phyloP scores from a whole-genome alignment of 2,329 filamentous ascomycete species.

The Emericellopsis atlantica region DNA sequence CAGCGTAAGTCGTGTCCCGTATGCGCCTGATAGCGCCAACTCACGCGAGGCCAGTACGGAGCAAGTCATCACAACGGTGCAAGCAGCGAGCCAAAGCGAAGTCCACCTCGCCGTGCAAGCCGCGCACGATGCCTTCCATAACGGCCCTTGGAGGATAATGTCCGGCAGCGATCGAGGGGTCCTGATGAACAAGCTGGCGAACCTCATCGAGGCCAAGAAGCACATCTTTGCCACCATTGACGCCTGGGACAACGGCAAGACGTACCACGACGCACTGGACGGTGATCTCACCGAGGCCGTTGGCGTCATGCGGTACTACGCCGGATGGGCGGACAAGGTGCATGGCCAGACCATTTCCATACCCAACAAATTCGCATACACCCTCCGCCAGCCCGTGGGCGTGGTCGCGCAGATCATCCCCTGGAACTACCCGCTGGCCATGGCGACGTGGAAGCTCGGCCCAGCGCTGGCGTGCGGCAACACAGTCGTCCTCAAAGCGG shows the following conservation, averaged over 20 bases:
- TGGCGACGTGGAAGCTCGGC: slow-evolving; percentile 64
- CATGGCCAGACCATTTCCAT: slow-evolving; percentile 57
- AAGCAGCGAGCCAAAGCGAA: slow-evolving; percentile 5
- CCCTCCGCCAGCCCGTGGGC: slow-evolving; percentile 54
- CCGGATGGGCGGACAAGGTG: slow-evolving; percentile 60
- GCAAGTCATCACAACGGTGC: slow-evolving; percentile 5
- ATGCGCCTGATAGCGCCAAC: not conserved
- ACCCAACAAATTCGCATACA: slow-evolving; percentile 53
- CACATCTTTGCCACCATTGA: slow-evolving; percentile 34
- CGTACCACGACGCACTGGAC: slow-evolving; percentile 43
- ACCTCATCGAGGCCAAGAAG: slow-evolving; percentile 51
- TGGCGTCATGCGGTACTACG: slow-evolving; percentile 49
- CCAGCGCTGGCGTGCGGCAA: slow-evolving; percentile 50
- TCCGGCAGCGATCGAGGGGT: slow-evolving; percentile 49
- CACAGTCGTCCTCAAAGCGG: slow-evolving; percentile 45
- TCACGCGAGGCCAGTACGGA: slow-evolving; percentile 5
- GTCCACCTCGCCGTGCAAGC: slow-evolving; percentile 8
- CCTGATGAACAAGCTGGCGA: slow-evolving; percentile 56
- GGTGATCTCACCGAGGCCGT: slow-evolving; percentile 37
- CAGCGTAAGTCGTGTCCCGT: slow-evolving; percentile 35
- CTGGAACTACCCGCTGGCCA: slow-evolving; percentile 60
- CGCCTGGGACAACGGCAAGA: slow-evolving; percentile 69
- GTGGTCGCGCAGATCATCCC: slow-evolving; percentile 58
- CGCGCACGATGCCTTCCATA: slow-evolving; percentile 53
- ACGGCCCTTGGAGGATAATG: slow-evolving; percentile 54